Evolutionary conservation across 495 filamentous ascomycete genomes (phyloP), one percentile per base, ranked within the genome.

Genomic region (Penicillium robsamsonii): DNA sequence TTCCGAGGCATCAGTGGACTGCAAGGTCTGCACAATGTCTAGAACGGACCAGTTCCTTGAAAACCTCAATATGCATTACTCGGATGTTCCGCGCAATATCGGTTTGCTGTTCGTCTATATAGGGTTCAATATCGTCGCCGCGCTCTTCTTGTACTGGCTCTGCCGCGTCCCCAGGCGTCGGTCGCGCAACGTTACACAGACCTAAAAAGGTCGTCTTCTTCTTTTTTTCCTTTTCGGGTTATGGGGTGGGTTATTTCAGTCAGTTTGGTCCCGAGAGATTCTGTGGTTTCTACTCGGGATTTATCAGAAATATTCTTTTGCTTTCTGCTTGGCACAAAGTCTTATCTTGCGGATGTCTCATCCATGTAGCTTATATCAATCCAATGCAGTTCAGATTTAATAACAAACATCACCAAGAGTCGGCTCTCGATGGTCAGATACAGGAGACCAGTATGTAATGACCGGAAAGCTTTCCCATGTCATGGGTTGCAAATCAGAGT

Each of bases 101-200:
- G 88, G 87, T 12, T 71, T 89, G 27, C 67, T 87, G 59, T 93
- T 79, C 70, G 84, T 74, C 0, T 95, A 85, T 63, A 78, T 93
- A 52, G 70, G 79, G n/a, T 90, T 94, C 72, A 96, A 96, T 68
- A 71, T 92, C 54, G 62, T 74, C n/a, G 85, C 69, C 22, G 91
- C 90, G 0, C 65, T 93, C 18, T 75, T 80, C 41, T 65, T 96
- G 17, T 96, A 96, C 71, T 96, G 88, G 87, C 68, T 92, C 50
- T 79, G 82, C 7, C 76, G 91, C 6, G 87, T 96, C 49, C 89
- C 89, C 15, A 92, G 91, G 80, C 82, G 77, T 57, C 76, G 73
- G 63, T 63, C 65, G 9, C 65, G 62, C 5, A 76, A 80, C 46
- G 65, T 66, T 52, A 76, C 78, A 65, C 71, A 79, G 61, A 61